Conservation (phyloP, 2,329 filamentous ascomycete genomes). For the Colletotrichum truncatum region DNA sequence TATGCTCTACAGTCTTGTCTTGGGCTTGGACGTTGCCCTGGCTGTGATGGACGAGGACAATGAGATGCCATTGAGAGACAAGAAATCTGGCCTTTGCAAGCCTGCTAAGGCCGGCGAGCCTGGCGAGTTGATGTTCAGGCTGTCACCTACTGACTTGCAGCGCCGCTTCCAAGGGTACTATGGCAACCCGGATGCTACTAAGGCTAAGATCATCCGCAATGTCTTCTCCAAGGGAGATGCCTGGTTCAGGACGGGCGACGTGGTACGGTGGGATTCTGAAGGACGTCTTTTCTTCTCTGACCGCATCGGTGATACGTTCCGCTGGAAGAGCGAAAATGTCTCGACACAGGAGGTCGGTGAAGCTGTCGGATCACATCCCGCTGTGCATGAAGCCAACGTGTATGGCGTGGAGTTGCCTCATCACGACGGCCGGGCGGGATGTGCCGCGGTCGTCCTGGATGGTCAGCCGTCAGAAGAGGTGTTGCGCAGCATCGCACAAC, state of each 20-base stretch:
- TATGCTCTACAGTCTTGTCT: slow-evolving; percentile 63
- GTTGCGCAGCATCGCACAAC: slow-evolving; percentile 68
- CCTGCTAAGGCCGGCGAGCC: slow-evolving; percentile 66
- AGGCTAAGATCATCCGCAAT: slow-evolving; percentile 77
- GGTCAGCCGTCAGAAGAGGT: slow-evolving; percentile 50
- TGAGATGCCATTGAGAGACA: slow-evolving; percentile 73
- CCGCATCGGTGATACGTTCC: slow-evolving; percentile 80
- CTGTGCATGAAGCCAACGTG: slow-evolving; percentile 82
- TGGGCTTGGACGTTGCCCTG: slow-evolving; percentile 62
- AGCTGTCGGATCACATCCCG: slow-evolving; percentile 72
- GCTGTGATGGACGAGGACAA: slow-evolving; percentile 78
- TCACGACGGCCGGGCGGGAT: slow-evolving; percentile 86
- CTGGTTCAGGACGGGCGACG: slow-evolving; percentile 87
- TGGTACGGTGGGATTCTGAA: slow-evolving; percentile 75
- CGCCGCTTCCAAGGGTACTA: slow-evolving; percentile 85
- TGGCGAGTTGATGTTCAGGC: slow-evolving; percentile 79
- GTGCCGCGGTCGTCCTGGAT: slow-evolving; percentile 74
- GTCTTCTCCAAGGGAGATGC: slow-evolving; percentile 81
- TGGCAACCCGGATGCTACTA: slow-evolving; percentile 75
- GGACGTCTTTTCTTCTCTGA: slow-evolving; percentile 84
- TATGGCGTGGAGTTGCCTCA: slow-evolving; percentile 83
- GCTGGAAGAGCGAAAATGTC: slow-evolving; percentile 87
- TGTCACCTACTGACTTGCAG: slow-evolving; percentile 71
- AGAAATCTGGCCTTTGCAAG: slow-evolving; percentile 74
- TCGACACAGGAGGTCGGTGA: slow-evolving; percentile 86